Conservation (phyloP, 2,329 filamentous ascomycete species). For the Xylaria hypoxylon region DNA sequence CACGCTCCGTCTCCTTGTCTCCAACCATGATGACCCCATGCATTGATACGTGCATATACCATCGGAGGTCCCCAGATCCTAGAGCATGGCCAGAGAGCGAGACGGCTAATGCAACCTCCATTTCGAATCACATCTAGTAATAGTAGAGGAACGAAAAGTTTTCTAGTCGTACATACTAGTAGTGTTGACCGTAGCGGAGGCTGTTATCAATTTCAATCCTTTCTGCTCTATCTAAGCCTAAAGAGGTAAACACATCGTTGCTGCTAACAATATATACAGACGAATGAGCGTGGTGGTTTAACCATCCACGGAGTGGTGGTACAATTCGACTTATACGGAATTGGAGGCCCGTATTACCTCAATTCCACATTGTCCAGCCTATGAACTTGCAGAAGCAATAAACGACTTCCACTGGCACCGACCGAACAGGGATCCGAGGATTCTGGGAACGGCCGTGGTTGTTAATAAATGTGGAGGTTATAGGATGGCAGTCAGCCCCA, state of each 20-base stretch:
- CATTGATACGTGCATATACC: constrained; percentile 26
- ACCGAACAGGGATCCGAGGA: constrained; percentile 26
- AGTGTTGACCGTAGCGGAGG: background rate
- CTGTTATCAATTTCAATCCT: constrained; percentile 10
- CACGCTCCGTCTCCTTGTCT: constrained; percentile 22
- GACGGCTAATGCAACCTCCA: constrained; percentile 30
- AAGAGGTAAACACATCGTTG: constrained; percentile 21
- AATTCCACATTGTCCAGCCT: constrained; percentile 34
- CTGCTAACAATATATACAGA: constrained; percentile 13
- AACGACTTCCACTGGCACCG: constrained; percentile 19
- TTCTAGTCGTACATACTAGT: too few relatives aligned
- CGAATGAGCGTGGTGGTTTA: constrained; percentile 25
- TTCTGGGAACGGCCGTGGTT: constrained; percentile 20
- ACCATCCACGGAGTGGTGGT: constrained; percentile 21
- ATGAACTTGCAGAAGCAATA: constrained; percentile 32
- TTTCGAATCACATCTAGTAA: constrained; percentile 28
- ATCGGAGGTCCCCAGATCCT: constrained; percentile 25
- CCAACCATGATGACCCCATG: constrained; percentile 26
- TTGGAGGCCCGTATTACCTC: constrained; percentile 39
- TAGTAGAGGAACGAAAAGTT: constrained; percentile 5
- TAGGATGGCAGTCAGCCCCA: constrained; percentile 33
- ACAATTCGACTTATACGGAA: constrained; percentile 33
- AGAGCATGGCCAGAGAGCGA: constrained; percentile 14
- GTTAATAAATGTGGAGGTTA: constrained; percentile 29
- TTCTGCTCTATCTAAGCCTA: constrained; percentile 21